phyloP scores from a whole-genome alignment of 2,329 filamentous ascomycete species.

The Cladosporium sp. region DNA sequence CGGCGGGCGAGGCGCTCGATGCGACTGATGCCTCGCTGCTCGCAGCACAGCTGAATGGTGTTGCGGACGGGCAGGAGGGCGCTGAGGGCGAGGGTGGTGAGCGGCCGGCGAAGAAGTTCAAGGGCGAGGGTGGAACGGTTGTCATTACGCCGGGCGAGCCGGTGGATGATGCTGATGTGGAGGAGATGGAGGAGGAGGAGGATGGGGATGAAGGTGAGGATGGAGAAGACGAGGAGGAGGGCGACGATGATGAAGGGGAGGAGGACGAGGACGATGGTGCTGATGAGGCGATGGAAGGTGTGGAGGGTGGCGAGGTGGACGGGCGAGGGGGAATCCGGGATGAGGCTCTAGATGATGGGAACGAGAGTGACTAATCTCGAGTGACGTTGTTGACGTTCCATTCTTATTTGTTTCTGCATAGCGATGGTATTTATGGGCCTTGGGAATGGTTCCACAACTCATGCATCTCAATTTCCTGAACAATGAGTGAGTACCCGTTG shows the following conservation, averaged over 20 bases:
- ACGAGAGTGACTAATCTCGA: slow-evolving; percentile 5
- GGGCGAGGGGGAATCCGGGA: slow-evolving; percentile 44
- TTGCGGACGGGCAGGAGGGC: slow-evolving; percentile 17
- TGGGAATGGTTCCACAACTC: neutral
- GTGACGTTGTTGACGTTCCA: too few relatives aligned
- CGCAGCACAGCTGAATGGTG: slow-evolving; percentile 13
- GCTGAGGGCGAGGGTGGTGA: slow-evolving; percentile 30
- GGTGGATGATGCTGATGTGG: slow-evolving; percentile 46
- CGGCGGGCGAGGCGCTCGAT: slow-evolving; percentile 25
- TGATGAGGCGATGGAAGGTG: slow-evolving; percentile 49
- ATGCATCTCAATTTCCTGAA: too few relatives aligned
- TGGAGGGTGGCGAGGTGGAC: slow-evolving; percentile 58
- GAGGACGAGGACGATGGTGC: slow-evolving; percentile 22
- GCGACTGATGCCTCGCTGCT: slow-evolving; percentile 19
- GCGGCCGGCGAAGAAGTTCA: slow-evolving; percentile 46
- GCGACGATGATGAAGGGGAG: slow-evolving; percentile 45
- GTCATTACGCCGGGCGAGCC: slow-evolving; percentile 18
- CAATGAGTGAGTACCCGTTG: too few relatives aligned
- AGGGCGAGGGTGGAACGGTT: slow-evolving; percentile 34
- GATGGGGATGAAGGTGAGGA: slow-evolving; percentile 39
- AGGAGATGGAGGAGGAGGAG: slow-evolving; percentile 43
- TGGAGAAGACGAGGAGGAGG: slow-evolving; percentile 43
- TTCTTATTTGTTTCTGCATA: neutral
- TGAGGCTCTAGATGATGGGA: slow-evolving; percentile 29
- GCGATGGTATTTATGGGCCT: neutral